These are phyloP conservation scores for Eimeria brunetti DNA, from an alignment of 169 alveolate species.

Conservation along the genomic window DNA sequence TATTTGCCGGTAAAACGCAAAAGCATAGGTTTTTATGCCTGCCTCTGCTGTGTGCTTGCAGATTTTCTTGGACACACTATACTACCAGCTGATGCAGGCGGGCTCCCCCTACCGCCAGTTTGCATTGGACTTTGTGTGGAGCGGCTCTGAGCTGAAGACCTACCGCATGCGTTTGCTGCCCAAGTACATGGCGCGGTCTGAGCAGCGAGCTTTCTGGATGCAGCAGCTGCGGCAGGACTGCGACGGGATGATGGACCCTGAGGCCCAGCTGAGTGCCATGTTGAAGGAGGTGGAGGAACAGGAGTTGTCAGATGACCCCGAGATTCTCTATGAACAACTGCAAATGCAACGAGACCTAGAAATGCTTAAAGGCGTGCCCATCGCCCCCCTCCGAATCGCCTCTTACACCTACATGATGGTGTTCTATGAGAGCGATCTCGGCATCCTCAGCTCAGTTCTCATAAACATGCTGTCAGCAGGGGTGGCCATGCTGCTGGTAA, in stretches of 20 bases:
- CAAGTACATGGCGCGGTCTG: slow-evolving; percentile 84
- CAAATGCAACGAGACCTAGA: slow-evolving; percentile 51
- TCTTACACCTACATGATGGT: slow-evolving; percentile 87
- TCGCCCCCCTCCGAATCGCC: slow-evolving; percentile 81
- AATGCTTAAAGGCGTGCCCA: not conserved
- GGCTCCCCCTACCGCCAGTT: slow-evolving; percentile 85
- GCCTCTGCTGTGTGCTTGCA: not conserved
- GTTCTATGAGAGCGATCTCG: slow-evolving; percentile 86
- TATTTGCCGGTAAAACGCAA: not conserved
- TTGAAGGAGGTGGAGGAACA: slow-evolving; percentile 9
- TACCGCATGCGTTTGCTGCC: slow-evolving; percentile 84
- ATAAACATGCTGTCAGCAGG: slow-evolving; percentile 86
- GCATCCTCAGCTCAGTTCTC: slow-evolving; percentile 83
- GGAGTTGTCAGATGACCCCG: slow-evolving; percentile 20
- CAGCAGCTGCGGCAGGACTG: slow-evolving; percentile 79
- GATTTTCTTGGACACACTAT: slow-evolving; percentile 83
- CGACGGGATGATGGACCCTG: slow-evolving; percentile 43
- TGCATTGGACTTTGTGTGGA: slow-evolving; percentile 86
- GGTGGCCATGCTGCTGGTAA: slow-evolving; percentile 84
- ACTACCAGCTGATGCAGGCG: slow-evolving; percentile 82
- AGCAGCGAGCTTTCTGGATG: slow-evolving; percentile 87
- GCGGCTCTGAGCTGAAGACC: slow-evolving; percentile 83
- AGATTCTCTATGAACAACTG: slow-evolving; percentile 23
- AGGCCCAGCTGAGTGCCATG: not conserved
- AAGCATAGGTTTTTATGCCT: not conserved